A percentile compares a stretch with the other conserved stretches of the same genome.
Evolutionary conservation across 129 eudicot species (phyloP).

Genomic region (Pulicaria dysenterica): DNA sequence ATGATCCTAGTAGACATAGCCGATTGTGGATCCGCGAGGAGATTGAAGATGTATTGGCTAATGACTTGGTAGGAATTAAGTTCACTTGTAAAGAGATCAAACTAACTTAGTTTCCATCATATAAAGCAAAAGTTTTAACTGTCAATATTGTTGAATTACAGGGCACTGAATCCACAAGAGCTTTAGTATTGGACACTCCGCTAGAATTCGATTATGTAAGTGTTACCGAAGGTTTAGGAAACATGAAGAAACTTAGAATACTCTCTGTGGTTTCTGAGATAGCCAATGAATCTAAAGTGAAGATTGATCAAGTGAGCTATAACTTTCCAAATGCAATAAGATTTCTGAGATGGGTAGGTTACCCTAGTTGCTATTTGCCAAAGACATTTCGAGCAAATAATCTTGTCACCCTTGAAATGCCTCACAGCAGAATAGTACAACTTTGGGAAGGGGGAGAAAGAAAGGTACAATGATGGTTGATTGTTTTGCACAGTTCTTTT

Average conservation of each 20-base stretch:
- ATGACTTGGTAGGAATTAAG: slow-evolving; percentile 22
- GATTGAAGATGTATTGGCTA: slow-evolving; percentile 23
- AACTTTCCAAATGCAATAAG: slow-evolving; percentile 13
- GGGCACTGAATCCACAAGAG: slow-evolving; percentile 18
- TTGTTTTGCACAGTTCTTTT: background rate
- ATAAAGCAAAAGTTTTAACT: background rate
- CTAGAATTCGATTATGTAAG: too few species aligned
- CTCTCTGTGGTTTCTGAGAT: too few species aligned
- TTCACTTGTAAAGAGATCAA: background rate
- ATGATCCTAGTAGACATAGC: slow-evolving; percentile 14
- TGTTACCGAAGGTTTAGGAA: background rate
- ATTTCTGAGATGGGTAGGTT: slow-evolving; percentile 23
- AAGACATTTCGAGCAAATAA: slow-evolving; percentile 19
- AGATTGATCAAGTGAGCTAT: background rate
- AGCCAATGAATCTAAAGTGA: too few species aligned
- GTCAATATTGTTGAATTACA: background rate
- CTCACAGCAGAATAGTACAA: background rate
- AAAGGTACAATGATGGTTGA: slow-evolving; percentile 32
- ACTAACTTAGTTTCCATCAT: background rate
- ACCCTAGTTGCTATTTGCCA: slow-evolving; percentile 28
- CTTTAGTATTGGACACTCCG: background rate
- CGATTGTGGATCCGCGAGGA: slow-evolving; percentile 33
- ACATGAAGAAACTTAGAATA: slow-evolving; percentile 20
- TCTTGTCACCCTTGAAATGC: slow-evolving; percentile 32
- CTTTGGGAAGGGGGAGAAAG: slow-evolving; percentile 31